Evolutionary conservation across 371 early-diverging fungal genomes (phyloP), one percentile per base, ranked within the genome.

Genomic region (Mortierella sp.): DNA sequence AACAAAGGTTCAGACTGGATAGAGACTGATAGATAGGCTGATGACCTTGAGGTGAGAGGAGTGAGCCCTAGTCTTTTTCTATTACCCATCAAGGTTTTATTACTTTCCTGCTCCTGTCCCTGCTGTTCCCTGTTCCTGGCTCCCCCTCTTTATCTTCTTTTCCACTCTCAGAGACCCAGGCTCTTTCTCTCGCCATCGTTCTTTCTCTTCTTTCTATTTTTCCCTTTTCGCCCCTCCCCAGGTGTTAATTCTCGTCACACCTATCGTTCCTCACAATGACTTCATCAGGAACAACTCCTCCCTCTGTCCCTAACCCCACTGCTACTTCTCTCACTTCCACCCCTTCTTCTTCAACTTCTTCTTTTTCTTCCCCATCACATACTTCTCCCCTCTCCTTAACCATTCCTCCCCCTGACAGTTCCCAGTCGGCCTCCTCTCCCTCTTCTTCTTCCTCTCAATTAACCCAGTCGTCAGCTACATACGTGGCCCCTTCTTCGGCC

Each of bases 281-380:
- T 67, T 69, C 68, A 64, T 55, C 79, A 22, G 70, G 53, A 31
- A 48, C 68, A 67, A n/a, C 66, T 24, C 37, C 58, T 4, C 26
- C 77, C 66, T 19, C 66, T 9, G 64, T 66, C 11, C 40, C 66
- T 29, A 44, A 41, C 53, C 24, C 34, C 66, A 43, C 52, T 16
- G 10, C 24, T 16, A 11, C 24, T 13, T 61, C 64, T 40, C 31
- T 58, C 5, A 16, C 19, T 22, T 55, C 76, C 41, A 72, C 68
- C 37, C 41, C 70, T 22, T 72, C 73, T 10, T 26, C 41, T 29
- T 61, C 63, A 4, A 45, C 50, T 34, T 37, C 37, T 2, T 44
- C 71, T 26, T 41, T 34, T 39, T 50, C 69, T 41, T 40, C 41
- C 45, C 45, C 58, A 29, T 13, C 52, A 39, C 31, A 22, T 11